Conservation (phyloP, 345 rosid species). For the Gossypium australe region DNA sequence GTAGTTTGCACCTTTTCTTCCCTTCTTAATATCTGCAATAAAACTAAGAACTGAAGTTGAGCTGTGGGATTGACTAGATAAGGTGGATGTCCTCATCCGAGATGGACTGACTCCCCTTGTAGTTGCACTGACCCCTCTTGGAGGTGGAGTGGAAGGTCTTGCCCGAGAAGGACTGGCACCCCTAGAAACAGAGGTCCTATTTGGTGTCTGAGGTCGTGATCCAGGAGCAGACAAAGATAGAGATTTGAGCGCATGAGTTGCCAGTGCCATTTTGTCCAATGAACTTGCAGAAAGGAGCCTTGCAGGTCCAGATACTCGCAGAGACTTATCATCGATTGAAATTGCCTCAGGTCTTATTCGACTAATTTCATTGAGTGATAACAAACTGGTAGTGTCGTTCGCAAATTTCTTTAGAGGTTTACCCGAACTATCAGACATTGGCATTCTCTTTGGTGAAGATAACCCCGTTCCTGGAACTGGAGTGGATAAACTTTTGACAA, state of each 20-base stretch:
- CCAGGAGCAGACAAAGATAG: conserved; percentile 39
- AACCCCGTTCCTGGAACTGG: conserved; percentile 37
- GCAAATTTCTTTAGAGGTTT: conserved; percentile 53
- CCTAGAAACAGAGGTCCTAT: conserved; percentile 44
- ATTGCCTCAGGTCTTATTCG: conserved; percentile 37
- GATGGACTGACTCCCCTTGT: conserved; percentile 63
- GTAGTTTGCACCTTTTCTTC: conserved; percentile 56
- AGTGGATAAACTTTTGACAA: conserved; percentile 30
- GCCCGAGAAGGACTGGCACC: conserved; percentile 37
- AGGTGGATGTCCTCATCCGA: conserved; percentile 54
- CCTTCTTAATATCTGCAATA: conserved; percentile 77
- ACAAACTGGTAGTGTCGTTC: conserved; percentile 44
- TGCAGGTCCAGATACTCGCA: conserved; percentile 31
- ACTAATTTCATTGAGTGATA: conserved; percentile 33
- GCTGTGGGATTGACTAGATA: conserved; percentile 45
- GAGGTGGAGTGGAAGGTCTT: conserved; percentile 21
- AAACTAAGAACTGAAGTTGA: conserved; percentile 87
- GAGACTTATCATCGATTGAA: conserved; percentile 43
- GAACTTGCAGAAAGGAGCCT: conserved; percentile 44
- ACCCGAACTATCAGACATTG: conserved; percentile 34
- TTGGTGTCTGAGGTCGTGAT: conserved; percentile 71
- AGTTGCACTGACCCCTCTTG: conserved; percentile 45
- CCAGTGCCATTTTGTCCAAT: conserved; percentile 44
- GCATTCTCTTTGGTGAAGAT: conserved; percentile 46
- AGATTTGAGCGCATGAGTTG: conserved; percentile 44